These are phyloP conservation scores for Adansonia digitata DNA, from an alignment of 345 rosid species.

Conservation along the genomic window DNA sequence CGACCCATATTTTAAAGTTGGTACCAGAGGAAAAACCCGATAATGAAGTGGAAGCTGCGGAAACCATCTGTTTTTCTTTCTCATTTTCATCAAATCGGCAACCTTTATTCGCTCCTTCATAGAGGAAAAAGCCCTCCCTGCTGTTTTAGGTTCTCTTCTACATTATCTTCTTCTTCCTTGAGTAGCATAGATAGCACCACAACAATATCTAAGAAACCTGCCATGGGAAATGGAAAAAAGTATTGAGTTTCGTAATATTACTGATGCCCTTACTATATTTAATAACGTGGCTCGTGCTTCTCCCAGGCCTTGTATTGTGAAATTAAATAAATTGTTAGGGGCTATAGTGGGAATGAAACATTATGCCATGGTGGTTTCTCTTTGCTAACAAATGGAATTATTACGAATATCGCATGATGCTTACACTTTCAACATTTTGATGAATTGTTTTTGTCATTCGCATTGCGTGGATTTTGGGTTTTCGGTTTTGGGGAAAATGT, in stretches of 20 bases:
- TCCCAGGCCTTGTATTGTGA: not conserved
- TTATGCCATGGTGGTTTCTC: not conserved
- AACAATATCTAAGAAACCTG: not conserved
- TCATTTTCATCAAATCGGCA: not conserved
- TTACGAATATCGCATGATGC: not conserved
- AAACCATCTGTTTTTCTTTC: not conserved
- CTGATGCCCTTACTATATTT: not conserved
- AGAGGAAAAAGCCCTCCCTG: not conserved
- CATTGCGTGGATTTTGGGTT: not conserved
- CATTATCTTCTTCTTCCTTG: not conserved
- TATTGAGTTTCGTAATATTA: not conserved
- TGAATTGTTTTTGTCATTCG: constrained; percentile 13
- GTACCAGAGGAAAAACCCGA: not conserved
- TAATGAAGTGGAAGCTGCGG: not conserved
- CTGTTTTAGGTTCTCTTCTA: not conserved
- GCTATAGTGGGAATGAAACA: constrained; percentile 2
- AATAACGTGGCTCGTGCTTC: not conserved
- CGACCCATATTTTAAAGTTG: not conserved
- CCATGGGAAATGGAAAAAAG: not conserved
- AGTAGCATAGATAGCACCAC: not conserved
- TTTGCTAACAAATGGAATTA: constrained; percentile 2
- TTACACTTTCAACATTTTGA: not conserved
- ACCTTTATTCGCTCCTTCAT: not conserved
- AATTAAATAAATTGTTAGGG: not conserved
- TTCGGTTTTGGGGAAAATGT: constrained; percentile 11